A percentile compares a stretch with the other conserved stretches of the same genome.
Conservation (phyloP, 345 rosid genomes). For the Hibiscus tridactylites region DNA sequence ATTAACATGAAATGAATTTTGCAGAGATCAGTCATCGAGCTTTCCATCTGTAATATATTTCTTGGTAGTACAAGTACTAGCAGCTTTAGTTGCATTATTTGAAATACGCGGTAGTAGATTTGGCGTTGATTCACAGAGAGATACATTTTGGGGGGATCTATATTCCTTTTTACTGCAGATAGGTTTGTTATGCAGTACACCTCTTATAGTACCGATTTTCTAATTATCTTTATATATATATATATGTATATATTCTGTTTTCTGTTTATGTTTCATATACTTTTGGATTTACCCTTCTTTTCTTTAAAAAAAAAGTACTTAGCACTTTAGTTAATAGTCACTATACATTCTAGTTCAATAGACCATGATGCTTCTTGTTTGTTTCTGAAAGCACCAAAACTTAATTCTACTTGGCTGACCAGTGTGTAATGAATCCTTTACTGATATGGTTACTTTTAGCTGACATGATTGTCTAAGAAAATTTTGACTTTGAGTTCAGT, state of each 20-base stretch:
- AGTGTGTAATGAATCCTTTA: background rate
- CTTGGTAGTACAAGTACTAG: slow-evolving; percentile 24
- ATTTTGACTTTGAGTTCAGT: background rate
- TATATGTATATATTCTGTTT: background rate
- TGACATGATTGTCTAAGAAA: background rate
- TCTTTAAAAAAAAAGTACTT: background rate
- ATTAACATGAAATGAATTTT: slow-evolving; percentile 7
- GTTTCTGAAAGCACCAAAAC: background rate
- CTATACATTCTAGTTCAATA: background rate
- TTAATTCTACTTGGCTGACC: background rate
- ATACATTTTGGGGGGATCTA: slow-evolving; percentile 17
- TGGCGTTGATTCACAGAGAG: slow-evolving; percentile 12
- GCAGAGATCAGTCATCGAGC: slow-evolving; percentile 33
- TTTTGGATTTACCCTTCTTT: background rate
- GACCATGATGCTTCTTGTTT: background rate
- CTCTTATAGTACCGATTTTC: background rate
- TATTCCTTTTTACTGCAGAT: slow-evolving; percentile 25
- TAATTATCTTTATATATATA: background rate
- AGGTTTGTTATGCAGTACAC: slow-evolving; percentile 23
- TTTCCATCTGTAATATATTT: slow-evolving; percentile 26
- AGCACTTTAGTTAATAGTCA: background rate
- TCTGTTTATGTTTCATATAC: background rate
- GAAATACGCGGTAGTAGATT: slow-evolving; percentile 23
- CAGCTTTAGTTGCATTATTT: slow-evolving; percentile 22
- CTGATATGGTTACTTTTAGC: background rate